Percentiles rank a stretch among this genome's conserved stretches.
phyloP scores from a whole-genome alignment of 192 early-diverging fungal genomes.

The Geosiphon pyriformis region DNA sequence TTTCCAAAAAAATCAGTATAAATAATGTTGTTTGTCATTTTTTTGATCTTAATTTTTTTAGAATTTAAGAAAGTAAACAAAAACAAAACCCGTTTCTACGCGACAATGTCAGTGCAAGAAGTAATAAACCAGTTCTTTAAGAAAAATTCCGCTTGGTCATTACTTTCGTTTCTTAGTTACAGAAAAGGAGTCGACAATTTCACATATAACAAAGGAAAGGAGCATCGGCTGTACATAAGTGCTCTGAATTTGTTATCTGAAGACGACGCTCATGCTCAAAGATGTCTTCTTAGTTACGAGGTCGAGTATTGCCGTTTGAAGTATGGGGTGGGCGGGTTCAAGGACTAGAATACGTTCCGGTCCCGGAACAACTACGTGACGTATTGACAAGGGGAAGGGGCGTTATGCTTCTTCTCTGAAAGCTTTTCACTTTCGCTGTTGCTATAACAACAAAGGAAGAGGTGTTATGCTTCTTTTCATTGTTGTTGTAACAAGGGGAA shows the following conservation, averaged over 20 bases:
- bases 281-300: conserved; percentile 10
- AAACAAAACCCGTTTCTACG: too few relatives aligned
- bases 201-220: conserved; percentile 10
- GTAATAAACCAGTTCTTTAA: conserved; percentile 4
- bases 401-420: too few relatives aligned
- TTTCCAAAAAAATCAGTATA: too few relatives aligned
- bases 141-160: conserved; percentile 7
- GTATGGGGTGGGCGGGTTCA: conserved; percentile 12
- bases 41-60: too few relatives aligned
- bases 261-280: conserved; percentile 14
- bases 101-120: not conserved
- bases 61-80: too few relatives aligned
- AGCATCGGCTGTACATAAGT: conserved; percentile 12
- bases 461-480: too few relatives aligned
- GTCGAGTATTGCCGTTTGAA: not conserved
- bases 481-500: too few relatives aligned
- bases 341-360: conserved; percentile 23
- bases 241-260: conserved; percentile 5
- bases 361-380: conserved; percentile 19
- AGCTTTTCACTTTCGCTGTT: too few relatives aligned
- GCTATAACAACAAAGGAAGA: too few relatives aligned
- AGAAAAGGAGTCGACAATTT: conserved; percentile 17
- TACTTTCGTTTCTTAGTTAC: conserved; percentile 4
- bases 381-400: conserved; percentile 16
- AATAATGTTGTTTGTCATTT: too few relatives aligned